phyloP scores from a whole-genome alignment of 352 stramenopile genomes.

The Proteromonas lacertae region DNA sequence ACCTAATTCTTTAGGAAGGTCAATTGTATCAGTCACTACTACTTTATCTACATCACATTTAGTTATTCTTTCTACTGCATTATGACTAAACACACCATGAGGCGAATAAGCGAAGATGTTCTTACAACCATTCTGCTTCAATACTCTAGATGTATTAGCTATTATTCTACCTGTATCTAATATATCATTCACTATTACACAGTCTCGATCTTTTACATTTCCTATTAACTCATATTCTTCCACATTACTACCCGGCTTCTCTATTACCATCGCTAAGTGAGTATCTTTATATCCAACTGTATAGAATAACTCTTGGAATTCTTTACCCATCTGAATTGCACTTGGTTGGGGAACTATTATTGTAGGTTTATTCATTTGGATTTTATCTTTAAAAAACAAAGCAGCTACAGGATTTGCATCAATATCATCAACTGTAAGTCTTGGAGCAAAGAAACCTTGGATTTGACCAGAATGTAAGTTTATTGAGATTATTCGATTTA shows the following conservation, averaged over 20 bases:
- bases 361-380: slow-evolving; percentile 20
- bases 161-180: slow-evolving; percentile 14
- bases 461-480: slow-evolving; percentile 22
- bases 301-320: slow-evolving; percentile 43
- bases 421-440: slow-evolving; percentile 49
- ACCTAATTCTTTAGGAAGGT: slow-evolving; percentile 14
- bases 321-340: slow-evolving; percentile 30
- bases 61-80: slow-evolving; percentile 37
- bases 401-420: slow-evolving; percentile 47
- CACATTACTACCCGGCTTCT: too few relatives aligned
- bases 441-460: slow-evolving; percentile 51
- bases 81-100: slow-evolving; percentile 34
- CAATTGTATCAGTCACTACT: slow-evolving; percentile 52
- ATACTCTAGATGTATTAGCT: slow-evolving; percentile 32
- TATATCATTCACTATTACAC: not conserved
- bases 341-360: slow-evolving; percentile 36
- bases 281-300: too few relatives aligned
- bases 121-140: slow-evolving; percentile 32
- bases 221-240: too few relatives aligned
- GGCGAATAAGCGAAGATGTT: slow-evolving; percentile 55
- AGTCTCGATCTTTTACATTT: not conserved
- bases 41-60: slow-evolving; percentile 34
- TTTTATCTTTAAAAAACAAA: slow-evolving; percentile 49
- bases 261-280: slow-evolving; percentile 41
- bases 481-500: not conserved